phyloP scores from a whole-genome alignment of 306 rosid genomes.

The Calophaca sinica region DNA sequence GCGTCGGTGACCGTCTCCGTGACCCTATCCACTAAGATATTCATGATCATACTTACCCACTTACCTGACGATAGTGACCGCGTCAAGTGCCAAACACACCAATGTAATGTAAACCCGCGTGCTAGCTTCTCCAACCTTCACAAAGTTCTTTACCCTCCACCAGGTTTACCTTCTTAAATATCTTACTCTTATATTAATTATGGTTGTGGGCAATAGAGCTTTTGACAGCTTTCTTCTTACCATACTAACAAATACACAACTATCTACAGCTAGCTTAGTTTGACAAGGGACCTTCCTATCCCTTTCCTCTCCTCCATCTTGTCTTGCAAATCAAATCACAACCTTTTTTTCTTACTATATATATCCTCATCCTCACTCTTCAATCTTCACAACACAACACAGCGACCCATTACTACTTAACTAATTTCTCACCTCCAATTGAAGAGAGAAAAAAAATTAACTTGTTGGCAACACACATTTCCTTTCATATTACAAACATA shows the following conservation, averaged over 20 bases:
- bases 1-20: background rate
- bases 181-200: background rate
- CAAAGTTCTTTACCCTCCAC: too few relatives aligned
- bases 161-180: too few relatives aligned
- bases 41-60: too few relatives aligned
- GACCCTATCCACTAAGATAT: too few relatives aligned
- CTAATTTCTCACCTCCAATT: too few relatives aligned
- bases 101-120: background rate
- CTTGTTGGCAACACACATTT: background rate
- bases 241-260: slow-evolving; percentile 16
- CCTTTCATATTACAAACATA: background rate
- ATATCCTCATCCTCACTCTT: background rate
- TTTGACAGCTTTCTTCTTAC: slow-evolving; percentile 23
- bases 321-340: background rate
- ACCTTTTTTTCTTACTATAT: slow-evolving; percentile 3
- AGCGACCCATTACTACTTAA: too few relatives aligned
- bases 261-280: slow-evolving; percentile 22
- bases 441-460: too few relatives aligned
- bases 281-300: background rate
- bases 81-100: background rate
- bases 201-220: background rate
- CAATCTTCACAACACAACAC: background rate
- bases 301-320: background rate
- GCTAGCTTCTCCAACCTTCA: background rate
- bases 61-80: background rate